Percentiles rank a stretch among this genome's conserved stretches.
phyloP scores from a whole-genome alignment of 148 eudicot genomes.

The Amaranthus hypochondriacus region DNA sequence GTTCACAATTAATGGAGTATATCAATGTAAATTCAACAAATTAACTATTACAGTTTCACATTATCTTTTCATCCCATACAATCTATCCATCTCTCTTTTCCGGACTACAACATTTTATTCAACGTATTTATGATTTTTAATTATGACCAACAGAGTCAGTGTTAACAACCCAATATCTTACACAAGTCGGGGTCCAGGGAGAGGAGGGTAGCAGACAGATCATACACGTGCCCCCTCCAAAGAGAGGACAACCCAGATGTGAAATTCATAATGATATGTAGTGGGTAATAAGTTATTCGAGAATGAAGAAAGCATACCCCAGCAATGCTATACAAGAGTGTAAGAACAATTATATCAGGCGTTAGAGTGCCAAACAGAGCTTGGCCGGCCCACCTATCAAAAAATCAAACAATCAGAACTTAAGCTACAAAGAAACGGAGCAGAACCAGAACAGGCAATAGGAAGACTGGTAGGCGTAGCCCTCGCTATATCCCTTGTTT shows the following conservation, averaged over 20 bases:
- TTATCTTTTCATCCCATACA: background rate
- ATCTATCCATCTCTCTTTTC: background rate
- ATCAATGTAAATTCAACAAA: background rate
- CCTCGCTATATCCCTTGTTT: too few relatives aligned
- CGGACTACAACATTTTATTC: background rate
- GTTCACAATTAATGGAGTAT: background rate
- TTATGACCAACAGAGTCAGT: too few relatives aligned
- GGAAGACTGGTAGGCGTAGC: background rate
- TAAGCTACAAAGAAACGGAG: background rate
- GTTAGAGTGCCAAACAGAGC: constrained; percentile 93
- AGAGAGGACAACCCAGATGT: background rate
- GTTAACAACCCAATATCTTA: too few relatives aligned
- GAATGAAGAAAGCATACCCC: constrained; percentile 54
- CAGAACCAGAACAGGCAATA: background rate
- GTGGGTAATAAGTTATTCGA: background rate
- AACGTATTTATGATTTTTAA: too few relatives aligned
- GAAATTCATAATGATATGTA: background rate
- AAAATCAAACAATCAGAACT: constrained; percentile 10
- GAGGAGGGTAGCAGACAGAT: too few relatives aligned
- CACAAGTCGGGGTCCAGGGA: too few relatives aligned
- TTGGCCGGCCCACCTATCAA: constrained; percentile 97
- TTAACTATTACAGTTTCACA: background rate
- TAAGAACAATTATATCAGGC: constrained; percentile 80
- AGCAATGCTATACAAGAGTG: constrained; percentile 87
- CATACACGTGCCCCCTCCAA: too few relatives aligned